Base-by-base conservation (phyloP, 768 basidiomycete genomes). In the Mycena epipterygia region DNA sequence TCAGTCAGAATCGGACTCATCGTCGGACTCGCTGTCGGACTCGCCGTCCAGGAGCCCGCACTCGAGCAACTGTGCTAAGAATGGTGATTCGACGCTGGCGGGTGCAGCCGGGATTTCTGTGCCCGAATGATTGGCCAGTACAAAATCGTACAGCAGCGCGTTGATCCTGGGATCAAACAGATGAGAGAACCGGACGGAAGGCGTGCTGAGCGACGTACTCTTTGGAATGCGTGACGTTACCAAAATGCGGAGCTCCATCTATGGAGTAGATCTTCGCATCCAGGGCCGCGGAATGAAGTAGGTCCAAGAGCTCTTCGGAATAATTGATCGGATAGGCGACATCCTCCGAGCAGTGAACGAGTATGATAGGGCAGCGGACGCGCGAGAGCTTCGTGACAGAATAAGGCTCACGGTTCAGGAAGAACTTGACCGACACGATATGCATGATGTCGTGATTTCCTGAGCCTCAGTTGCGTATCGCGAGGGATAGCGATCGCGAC, bases 221-320 rank as follows among this genome's bases (percentile, higher is more conserved):
- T 21, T 77, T 73, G 16, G 78, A 67, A 64, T 84, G 77, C 16
- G 82, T 83, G 12, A 81, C 78, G 49, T 74, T 74, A 2, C 83
- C 83, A 55, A 82, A 83, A 68, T 84, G 83, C 3, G 83, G 79
- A 11, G 83, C 83, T 9, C 76, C 76, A 9, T 75, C 65, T 6
- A 83, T 72, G 1, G 66, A 59, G 1, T 75, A 39, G 1, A 84
- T 33, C 5, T 74, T 73, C n/a, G 76, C 81, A 17, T 78, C 59
- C 5, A 83, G 62, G 0, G 76, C 79, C 1, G 80, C 81, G 27
- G 75, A 67, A 29, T 73, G 32, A 42, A 83, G 68, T 30, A 63
- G 55, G 33, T 74, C 67, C 9, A 72, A 67, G 9, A 83, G 74
- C 56, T 81, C 78, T 44, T 80, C 74, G 7, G 68, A 62, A 52